phyloP scores from a whole-genome alignment of 2,329 filamentous ascomycete species.

The Monosporascus sp. region DNA sequence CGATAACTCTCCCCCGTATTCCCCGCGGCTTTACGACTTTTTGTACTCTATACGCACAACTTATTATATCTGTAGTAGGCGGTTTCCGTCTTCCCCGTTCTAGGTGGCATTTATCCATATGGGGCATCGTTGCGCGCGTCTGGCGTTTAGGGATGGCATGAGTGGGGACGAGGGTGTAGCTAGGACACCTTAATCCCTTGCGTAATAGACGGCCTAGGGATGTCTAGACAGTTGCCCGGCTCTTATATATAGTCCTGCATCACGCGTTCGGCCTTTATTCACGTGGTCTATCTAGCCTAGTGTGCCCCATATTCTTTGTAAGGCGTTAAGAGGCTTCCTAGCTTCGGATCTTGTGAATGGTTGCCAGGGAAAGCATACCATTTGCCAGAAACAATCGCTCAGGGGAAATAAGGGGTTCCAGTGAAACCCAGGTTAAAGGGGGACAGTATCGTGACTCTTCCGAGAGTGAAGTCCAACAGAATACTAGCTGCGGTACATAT shows the following conservation, averaged over 20 bases:
- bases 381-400: no score
- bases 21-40: neutral
- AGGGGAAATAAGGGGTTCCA: no score
- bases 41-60: neutral
- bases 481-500: neutral
- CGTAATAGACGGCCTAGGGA: neutral
- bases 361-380: no score
- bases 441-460: no score
- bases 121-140: neutral
- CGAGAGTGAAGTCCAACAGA: neutral
- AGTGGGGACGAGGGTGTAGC: neutral
- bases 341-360: no score
- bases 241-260: neutral
- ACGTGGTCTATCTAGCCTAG: neutral
- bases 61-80: no score
- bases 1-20: no score
- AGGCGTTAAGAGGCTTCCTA: no score
- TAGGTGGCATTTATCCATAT: neutral
- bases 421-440: no score
- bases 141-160: neutral
- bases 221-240: neutral
- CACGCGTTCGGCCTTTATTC: neutral
- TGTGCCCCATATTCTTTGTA: no score
- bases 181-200: neutral
- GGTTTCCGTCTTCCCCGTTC: neutral